A percentile compares a stretch with the other conserved stretches of the same genome.
Evolutionary conservation across 768 basidiomycete species (phyloP).

Genomic region (Lactarius vividus): DNA sequence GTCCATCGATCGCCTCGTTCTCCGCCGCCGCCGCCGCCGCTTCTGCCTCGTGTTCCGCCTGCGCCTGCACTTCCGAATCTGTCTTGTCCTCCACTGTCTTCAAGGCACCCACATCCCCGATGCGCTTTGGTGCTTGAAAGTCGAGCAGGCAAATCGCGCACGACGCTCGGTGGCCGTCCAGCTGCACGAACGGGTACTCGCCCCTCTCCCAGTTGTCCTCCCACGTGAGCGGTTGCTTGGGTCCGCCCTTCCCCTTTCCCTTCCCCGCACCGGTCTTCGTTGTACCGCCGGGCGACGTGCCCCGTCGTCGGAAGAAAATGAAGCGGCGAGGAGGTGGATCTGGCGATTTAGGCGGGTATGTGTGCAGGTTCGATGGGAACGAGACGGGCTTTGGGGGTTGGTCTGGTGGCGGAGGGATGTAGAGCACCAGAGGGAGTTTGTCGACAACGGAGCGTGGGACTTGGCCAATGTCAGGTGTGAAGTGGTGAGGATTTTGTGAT

Average conservation of each 20-base stretch:
- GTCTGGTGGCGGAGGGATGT: conserved; percentile 75
- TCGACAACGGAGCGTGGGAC: conserved; percentile 70
- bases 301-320: conserved; percentile 38
- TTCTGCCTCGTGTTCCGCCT: neutral
- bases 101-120: conserved; percentile 34
- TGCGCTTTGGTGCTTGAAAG: conserved; percentile 67
- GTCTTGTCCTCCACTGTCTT: conserved; percentile 27
- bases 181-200: conserved; percentile 76
- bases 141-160: conserved; percentile 86
- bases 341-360: conserved; percentile 58
- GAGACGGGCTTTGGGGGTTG: conserved; percentile 29
- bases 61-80: conserved; percentile 4
- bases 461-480: conserved; percentile 78
- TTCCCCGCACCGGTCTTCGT: conserved; percentile 27
- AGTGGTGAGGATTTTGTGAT: conserved; percentile 65
- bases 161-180: conserved; percentile 79
- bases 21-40: conserved; percentile 1
- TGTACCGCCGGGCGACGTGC: conserved; percentile 18
- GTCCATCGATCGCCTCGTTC: conserved; percentile 35
- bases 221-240: conserved; percentile 51
- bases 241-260: conserved; percentile 12
- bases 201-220: conserved; percentile 76
- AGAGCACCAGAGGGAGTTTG: conserved; percentile 78
- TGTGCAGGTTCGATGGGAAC: conserved; percentile 37
- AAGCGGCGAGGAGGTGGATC: conserved; percentile 48